A percentile compares a stretch with the other conserved stretches of the same genome.
These are phyloP conservation scores for Chlorella sp. DNA, from an alignment of 139 green algal species.

Conservation along the genomic window DNA sequence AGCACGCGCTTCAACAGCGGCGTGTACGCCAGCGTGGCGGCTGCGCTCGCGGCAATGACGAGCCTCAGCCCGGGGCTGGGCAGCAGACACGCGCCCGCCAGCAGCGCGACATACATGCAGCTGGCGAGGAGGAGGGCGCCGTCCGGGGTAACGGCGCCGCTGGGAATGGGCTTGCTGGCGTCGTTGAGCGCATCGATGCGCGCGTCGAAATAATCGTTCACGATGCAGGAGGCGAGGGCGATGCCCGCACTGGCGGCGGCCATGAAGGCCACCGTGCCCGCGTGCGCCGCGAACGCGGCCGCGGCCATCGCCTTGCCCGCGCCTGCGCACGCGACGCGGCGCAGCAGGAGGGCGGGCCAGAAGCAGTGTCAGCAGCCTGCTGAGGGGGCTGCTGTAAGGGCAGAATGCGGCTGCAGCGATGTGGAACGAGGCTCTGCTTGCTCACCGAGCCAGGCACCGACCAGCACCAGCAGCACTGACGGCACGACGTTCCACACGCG, in stretches of 20 bases:
- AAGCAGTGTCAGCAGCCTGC: too few species aligned
- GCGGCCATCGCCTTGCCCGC: constrained; percentile 16
- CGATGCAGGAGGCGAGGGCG: constrained; percentile 53
- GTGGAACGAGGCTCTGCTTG: too few species aligned
- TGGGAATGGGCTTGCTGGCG: constrained; percentile 54
- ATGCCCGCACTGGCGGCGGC: constrained; percentile 19
- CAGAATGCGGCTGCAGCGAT: too few species aligned
- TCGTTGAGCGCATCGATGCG: constrained; percentile 58
- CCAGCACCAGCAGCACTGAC: constrained; percentile 9
- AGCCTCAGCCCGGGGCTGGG: constrained; percentile 41
- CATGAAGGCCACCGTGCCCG: neutral
- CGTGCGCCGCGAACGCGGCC: neutral
- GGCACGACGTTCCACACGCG: constrained; percentile 18
- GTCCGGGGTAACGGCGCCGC: constrained; percentile 55
- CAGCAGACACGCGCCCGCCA: constrained; percentile 53
- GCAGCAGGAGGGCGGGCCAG: too few species aligned
- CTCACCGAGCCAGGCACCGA: constrained; percentile 24
- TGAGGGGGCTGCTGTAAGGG: too few species aligned
- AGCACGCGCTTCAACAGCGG: constrained; percentile 68
- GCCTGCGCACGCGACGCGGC: too few species aligned
- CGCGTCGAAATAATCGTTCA: constrained; percentile 80
- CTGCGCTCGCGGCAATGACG: constrained; percentile 55
- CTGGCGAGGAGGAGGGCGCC: constrained; percentile 48
- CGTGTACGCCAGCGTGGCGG: constrained; percentile 63
- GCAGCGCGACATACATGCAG: constrained; percentile 18